Evolutionary conservation across 129 eudicot genomes (phyloP), one percentile per base, ranked within the genome.

Genomic region (Arctium minus): DNA sequence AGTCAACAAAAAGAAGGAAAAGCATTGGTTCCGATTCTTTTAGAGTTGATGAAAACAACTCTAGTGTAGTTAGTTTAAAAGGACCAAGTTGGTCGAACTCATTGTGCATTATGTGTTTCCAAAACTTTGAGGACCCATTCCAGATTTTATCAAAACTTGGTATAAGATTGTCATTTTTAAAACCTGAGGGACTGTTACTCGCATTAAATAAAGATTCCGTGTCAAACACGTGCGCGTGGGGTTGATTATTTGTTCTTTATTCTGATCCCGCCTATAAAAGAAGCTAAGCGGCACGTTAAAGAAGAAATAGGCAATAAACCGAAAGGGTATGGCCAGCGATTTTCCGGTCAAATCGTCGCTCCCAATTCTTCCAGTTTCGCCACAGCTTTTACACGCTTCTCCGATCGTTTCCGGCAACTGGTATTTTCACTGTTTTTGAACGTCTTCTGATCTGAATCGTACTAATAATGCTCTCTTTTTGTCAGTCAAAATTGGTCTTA

Each of bases 311-410:
- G 87, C 37, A 50, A 68, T 10, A 74, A 70, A 42, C 79, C 83
- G 53, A 27, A 76, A 81, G 82, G 88, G 80, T 78, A 86, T 86
- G 88, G 88, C 88, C 86, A 40, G 22, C 86, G 73, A 82, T 79
- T 77, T 86, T 69, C 50, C 88, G 77, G 83, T 69, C 77, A 77
- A 78, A 74, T 86, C 80, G 75, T 64, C 83, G 87, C 75, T 79
- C 73, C 86, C 48, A 72, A 62, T 71, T 77, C 64, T 29, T 42
- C 76, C 77, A 40, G 65, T 77, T 77, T 72, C 82, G 36, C 83
- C 84, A 74, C 81, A 10, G 44, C 78, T 81, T 27, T 70, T 22
- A 18, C 79, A 11, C 85, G 53, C 75, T 38, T 77, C 48, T 40
- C 71, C 64, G 6, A 65, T 73, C 80, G 38, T 67, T 56, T 64